Evolutionary conservation across 345 rosid genomes (phyloP), one percentile per base, ranked within the genome.

Genomic region (Linum trigynum): DNA sequence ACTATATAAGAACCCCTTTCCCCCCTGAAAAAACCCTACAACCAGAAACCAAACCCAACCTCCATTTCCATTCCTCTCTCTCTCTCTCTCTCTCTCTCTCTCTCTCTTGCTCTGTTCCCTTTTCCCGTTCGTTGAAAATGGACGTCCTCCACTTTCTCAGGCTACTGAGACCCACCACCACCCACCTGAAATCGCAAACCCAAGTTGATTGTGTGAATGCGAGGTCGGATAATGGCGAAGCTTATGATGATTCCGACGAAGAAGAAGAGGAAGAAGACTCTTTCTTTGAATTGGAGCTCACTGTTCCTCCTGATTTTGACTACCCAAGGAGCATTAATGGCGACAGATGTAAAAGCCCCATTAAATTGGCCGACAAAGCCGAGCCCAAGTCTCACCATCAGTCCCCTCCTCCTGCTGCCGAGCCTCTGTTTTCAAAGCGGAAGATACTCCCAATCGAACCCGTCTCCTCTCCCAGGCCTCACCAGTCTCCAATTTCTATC

Each of bases 201-300:
- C 57, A 57, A 38, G 23, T 15, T 0, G 53, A 23, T 5, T 9
- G 1, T 5, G 61, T 17, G 5, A 37, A 57, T 17, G 12, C 38
- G 11, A 32, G 23, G 9, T 37, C 61, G 10, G 16, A n/a, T 9
- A 17, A 12, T 37, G 63, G 3, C 55, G 77, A 61, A 61, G 45
- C 74, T 5, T 78, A 78, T 14, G 43, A 53, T n/a, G 85, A 84
- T 2, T 61, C 74, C 55, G 83, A 73, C 0, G 92, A 87, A 62
- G 98, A 76, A 57, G 83, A 74, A 0, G 92, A 87, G 60, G 98
- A 76, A 57, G 98, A 92, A 2, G 98, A 92, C 66, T 90, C 97
- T 0, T 90, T 88, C 80, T 83, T 90, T 71, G 98, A 92, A 65
- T 69, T 92, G 67, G 88, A 92, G 79, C 84, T 92, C 60, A 71